Evolutionary conservation across 352 stramenopile genomes (phyloP).

Genomic region (Globisporangium acanthophoron): DNA sequence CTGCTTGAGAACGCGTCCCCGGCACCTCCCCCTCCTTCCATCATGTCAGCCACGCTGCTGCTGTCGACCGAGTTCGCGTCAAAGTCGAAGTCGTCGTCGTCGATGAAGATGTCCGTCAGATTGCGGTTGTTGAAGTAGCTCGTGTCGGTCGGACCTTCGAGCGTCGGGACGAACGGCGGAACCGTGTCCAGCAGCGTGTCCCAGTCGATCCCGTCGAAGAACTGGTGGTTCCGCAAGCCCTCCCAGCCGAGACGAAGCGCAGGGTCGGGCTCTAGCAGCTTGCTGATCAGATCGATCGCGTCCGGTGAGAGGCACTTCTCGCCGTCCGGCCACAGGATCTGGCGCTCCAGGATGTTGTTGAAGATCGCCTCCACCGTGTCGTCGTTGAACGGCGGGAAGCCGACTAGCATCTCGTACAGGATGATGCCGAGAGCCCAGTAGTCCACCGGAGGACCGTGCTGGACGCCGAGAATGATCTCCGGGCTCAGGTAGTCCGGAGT

Average conservation of each 20-base stretch:
- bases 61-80: constrained; percentile 33
- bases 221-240: constrained; percentile 54
- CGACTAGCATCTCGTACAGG: constrained; percentile 86
- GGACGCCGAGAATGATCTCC: constrained; percentile 75
- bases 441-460: constrained; percentile 76
- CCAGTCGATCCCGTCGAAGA: constrained; percentile 81
- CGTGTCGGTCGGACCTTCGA: constrained; percentile 83
- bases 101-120: constrained; percentile 81
- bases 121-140: constrained; percentile 90
- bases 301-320: constrained; percentile 81
- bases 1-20: constrained; percentile 3
- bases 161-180: constrained; percentile 81
- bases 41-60: constrained; percentile 7
- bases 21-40: constrained; percentile 1
- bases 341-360: constrained; percentile 73
- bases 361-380: constrained; percentile 87
- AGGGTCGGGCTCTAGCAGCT: constrained; percentile 64
- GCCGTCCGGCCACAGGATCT: constrained; percentile 86
- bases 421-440: constrained; percentile 92
- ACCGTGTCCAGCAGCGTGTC: constrained; percentile 72
- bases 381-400: constrained; percentile 87
- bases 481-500: constrained; percentile 88
- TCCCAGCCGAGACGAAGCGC: constrained; percentile 62
- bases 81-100: constrained; percentile 72
- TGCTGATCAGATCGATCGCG: constrained; percentile 81